These are phyloP conservation scores for Aspergillus tamarii DNA, from an alignment of 2,329 filamentous ascomycete species.

Conservation along the genomic window DNA sequence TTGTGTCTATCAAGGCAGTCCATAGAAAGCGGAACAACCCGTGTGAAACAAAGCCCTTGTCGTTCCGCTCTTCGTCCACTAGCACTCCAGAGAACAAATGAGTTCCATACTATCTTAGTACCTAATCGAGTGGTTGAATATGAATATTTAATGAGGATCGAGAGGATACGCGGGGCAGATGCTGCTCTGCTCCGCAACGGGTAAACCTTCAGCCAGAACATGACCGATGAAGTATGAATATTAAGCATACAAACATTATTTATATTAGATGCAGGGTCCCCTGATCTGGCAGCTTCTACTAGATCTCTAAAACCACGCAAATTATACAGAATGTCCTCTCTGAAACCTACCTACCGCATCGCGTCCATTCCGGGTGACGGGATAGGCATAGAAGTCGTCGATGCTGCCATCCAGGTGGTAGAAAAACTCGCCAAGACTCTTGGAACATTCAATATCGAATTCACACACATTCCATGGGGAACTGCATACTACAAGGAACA, in stretches of 20 bases:
- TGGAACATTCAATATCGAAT: slow-evolving; percentile 54
- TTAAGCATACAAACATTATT: not conserved
- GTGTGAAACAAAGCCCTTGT: not conserved
- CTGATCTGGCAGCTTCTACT: not conserved
- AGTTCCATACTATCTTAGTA: not conserved
- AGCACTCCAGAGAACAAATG: not conserved
- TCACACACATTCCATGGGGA: slow-evolving; percentile 50
- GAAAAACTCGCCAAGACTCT: slow-evolving; percentile 49
- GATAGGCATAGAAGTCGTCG: slow-evolving; percentile 66
- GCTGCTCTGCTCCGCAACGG: not conserved
- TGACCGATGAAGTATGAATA: not conserved
- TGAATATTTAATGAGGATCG: not conserved
- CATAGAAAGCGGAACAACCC: not conserved
- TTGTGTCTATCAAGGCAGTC: not conserved
- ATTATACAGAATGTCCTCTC: slow-evolving; percentile 4
- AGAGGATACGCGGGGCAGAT: not conserved
- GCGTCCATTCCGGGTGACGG: slow-evolving; percentile 67
- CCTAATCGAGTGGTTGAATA: not conserved
- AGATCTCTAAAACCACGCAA: not conserved
- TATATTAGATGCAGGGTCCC: not conserved
- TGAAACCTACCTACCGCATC: slow-evolving; percentile 45
- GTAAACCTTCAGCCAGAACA: slow-evolving; percentile 13
- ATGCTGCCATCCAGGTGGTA: slow-evolving; percentile 55
- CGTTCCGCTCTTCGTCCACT: not conserved
- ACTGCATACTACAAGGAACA: slow-evolving; percentile 50